Percentiles rank a stretch among this genome's conserved stretches.
Conservation (phyloP, 495 filamentous ascomycete genomes). For the Lasiosphaeria hispida region DNA sequence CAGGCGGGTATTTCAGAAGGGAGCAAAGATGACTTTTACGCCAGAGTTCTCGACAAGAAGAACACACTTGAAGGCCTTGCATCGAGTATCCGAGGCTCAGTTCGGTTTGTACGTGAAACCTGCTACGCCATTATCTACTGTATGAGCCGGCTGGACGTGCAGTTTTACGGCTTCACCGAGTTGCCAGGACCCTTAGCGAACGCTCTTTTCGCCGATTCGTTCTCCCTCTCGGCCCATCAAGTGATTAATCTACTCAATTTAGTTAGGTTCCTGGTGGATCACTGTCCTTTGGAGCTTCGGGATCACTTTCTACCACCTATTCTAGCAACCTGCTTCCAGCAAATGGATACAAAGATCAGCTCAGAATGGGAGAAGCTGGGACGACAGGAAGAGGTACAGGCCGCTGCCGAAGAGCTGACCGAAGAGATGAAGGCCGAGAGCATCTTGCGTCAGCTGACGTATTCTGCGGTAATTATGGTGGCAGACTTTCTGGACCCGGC, state of each 20-base stretch:
- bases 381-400: constrained; percentile 50
- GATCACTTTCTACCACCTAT: constrained; percentile 84
- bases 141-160: constrained; percentile 80
- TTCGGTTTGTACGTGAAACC: constrained; percentile 84
- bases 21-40: constrained; percentile 94
- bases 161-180: constrained; percentile 85
- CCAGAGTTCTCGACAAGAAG: constrained; percentile 82
- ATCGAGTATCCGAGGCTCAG: constrained; percentile 83
- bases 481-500: constrained; percentile 80
- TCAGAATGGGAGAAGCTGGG: constrained; percentile 78
- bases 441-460: constrained; percentile 89
- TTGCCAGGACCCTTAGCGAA: constrained; percentile 81
- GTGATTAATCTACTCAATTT: constrained; percentile 85
- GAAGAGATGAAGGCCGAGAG: constrained; percentile 99
- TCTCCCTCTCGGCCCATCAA: constrained; percentile 86
- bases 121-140: constrained; percentile 92
- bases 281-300: constrained; percentile 77
- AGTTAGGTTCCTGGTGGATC: constrained; percentile 80
- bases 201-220: constrained; percentile 79
- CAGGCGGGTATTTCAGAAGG: constrained; percentile 95
- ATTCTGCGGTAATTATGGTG: constrained; percentile 86
- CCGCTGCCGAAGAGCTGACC: constrained; percentile 66
- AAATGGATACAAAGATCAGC: constrained; percentile 82
- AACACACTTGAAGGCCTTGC: constrained; percentile 89
- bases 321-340: constrained; percentile 73